Conservation (phyloP, 2,329 filamentous ascomycete species). For the Geoglossum cookeanum region DNA sequence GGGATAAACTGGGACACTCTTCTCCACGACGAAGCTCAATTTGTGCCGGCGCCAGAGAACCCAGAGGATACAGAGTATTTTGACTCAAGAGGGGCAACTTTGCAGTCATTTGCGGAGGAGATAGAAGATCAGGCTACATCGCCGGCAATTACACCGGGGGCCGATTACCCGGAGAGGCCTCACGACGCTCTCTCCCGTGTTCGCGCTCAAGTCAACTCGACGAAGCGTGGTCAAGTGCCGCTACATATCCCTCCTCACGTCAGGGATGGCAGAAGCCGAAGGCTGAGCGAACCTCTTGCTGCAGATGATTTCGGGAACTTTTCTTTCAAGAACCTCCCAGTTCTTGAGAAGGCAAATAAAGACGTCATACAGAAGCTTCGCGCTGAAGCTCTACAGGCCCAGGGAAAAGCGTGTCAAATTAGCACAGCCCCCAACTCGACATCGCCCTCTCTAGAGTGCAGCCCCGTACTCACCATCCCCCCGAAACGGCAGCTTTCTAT, state of each 20-base stretch:
- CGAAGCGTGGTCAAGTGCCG: slow-evolving; percentile 85
- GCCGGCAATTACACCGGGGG: slow-evolving; percentile 46
- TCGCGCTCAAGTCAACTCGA: slow-evolving; percentile 65
- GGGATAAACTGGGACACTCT: slow-evolving; percentile 78
- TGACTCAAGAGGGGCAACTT: slow-evolving; percentile 72
- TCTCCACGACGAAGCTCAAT: slow-evolving; percentile 88
- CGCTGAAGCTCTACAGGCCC: slow-evolving; percentile 66
- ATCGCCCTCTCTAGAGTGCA: slow-evolving; percentile 58
- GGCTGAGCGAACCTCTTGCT: slow-evolving; percentile 75
- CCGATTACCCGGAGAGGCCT: slow-evolving; percentile 72
- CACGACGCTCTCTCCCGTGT: slow-evolving; percentile 88
- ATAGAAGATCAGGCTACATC: slow-evolving; percentile 77
- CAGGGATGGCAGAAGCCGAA: slow-evolving; percentile 67
- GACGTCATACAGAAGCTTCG: slow-evolving; percentile 94
- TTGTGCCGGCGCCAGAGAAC: slow-evolving; percentile 80
- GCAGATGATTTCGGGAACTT: slow-evolving; percentile 93
- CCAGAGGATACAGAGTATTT: slow-evolving; percentile 98
- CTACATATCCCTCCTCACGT: slow-evolving; percentile 94
- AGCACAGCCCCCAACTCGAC: slow-evolving; percentile 31
- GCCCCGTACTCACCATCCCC: slow-evolving; percentile 46
- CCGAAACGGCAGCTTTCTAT: slow-evolving; percentile 4
- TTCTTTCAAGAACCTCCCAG: slow-evolving; percentile 90
- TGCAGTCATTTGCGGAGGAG: slow-evolving; percentile 85
- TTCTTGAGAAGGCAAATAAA: slow-evolving; percentile 95
- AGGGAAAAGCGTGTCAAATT: slow-evolving; percentile 26